Evolutionary conservation across 108 stramenopile species (phyloP).

Genomic region (Skeletonema potamos): DNA sequence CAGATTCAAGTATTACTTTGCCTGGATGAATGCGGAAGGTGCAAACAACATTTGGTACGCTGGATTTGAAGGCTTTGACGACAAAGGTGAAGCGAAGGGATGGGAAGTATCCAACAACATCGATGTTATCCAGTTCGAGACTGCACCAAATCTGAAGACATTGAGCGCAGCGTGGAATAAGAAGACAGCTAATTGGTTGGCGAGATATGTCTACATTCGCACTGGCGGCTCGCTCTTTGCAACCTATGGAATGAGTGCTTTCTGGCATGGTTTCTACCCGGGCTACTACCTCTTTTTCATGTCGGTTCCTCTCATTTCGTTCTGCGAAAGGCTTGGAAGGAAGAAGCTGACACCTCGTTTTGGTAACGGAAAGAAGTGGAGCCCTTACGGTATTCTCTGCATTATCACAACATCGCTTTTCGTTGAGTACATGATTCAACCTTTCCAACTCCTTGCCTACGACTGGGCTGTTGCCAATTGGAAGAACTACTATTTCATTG

Average conservation of each 20-base stretch:
- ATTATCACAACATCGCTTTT: slow-evolving; percentile 68
- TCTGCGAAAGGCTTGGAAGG: slow-evolving; percentile 83
- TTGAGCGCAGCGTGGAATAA: slow-evolving; percentile 94
- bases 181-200: slow-evolving; percentile 92
- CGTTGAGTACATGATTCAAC: slow-evolving; percentile 78
- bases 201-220: slow-evolving; percentile 94
- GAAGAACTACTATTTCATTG: slow-evolving; percentile 81
- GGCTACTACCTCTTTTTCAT: slow-evolving; percentile 96
- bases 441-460: slow-evolving; percentile 75
- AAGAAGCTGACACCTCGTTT: slow-evolving; percentile 87
- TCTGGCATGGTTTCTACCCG: slow-evolving; percentile 98
- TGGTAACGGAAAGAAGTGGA: slow-evolving; percentile 62
- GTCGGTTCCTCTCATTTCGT: slow-evolving; percentile 79
- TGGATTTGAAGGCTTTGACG: slow-evolving; percentile 92
- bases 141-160: slow-evolving; percentile 81
- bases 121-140: slow-evolving; percentile 92
- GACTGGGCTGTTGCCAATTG: slow-evolving; percentile 65
- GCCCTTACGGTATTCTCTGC: slow-evolving; percentile 71
- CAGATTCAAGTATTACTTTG: slow-evolving; percentile 97
- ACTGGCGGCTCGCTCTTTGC: slow-evolving; percentile 79
- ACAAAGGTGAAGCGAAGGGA: slow-evolving; percentile 80
- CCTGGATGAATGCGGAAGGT: slow-evolving; percentile 95
- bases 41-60: slow-evolving; percentile 91
- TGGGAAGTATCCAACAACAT: slow-evolving; percentile 92
- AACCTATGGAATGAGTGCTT: slow-evolving; percentile 89